Conservation (phyloP, 2,329 filamentous ascomycete species). For the Verticillium albo-atrum region DNA sequence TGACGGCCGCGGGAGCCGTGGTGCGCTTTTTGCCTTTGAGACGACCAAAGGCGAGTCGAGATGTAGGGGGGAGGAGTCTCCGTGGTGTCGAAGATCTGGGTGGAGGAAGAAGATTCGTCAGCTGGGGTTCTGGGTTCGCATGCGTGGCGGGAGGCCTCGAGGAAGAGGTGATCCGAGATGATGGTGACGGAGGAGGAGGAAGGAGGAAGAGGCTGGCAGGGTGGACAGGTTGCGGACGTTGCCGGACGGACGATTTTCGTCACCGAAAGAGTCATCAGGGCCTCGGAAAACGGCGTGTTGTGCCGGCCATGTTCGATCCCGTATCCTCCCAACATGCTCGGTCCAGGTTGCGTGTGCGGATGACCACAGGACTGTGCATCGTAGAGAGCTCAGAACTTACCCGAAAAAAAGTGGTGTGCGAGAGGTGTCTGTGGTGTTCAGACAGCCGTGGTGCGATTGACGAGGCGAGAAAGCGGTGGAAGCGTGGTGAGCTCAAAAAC, state of each 20-base stretch:
- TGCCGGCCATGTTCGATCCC: background rate
- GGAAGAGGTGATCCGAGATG: background rate
- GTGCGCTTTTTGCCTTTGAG: conserved; percentile 57
- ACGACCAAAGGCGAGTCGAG: conserved; percentile 57
- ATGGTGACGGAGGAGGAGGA: background rate
- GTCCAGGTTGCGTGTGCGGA: background rate
- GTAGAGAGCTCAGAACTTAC: background rate
- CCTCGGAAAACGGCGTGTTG: background rate
- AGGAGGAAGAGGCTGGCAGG: background rate
- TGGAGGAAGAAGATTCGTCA: background rate
- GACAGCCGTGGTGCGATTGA: background rate
- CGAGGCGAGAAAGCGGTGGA: background rate
- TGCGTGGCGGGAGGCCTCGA: background rate
- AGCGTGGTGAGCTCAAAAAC: background rate
- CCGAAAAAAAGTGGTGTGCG: background rate
- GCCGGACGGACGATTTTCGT: background rate
- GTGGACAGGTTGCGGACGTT: background rate
- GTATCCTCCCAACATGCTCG: too few relatives aligned
- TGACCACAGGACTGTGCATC: background rate
- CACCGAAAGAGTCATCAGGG: background rate
- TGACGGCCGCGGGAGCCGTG: conserved; percentile 61
- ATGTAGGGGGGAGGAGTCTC: conserved; percentile 7
- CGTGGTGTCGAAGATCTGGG: conserved; percentile 10
- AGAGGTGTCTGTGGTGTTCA: background rate
- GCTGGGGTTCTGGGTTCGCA: background rate